These are phyloP conservation scores for Penicillium sp. DNA, from an alignment of 2,329 filamentous ascomycete species.

Conservation along the genomic window DNA sequence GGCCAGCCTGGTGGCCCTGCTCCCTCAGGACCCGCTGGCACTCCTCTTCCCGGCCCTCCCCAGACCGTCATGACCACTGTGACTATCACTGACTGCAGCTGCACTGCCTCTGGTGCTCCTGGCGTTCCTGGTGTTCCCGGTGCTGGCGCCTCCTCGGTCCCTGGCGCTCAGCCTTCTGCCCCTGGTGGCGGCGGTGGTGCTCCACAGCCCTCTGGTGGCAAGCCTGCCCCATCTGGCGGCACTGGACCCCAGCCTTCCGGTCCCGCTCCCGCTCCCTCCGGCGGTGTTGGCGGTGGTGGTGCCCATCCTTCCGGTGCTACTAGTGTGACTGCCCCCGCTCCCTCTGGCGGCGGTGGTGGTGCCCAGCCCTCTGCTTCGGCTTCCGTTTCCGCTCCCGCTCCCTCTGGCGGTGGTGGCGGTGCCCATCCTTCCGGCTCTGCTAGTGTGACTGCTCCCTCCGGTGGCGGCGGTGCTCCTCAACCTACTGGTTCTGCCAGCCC, in stretches of 20 bases:
- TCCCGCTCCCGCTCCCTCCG: not conserved
- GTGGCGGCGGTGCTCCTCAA: slow-evolving; percentile 1
- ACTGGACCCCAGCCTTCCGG: slow-evolving; percentile 8
- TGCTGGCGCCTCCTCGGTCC: not conserved
- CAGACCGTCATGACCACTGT: slow-evolving; percentile 20
- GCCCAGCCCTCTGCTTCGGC: slow-evolving; percentile 1
- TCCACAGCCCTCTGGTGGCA: not conserved
- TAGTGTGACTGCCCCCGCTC: not conserved
- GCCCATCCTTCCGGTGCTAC: not conserved
- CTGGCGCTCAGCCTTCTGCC: slow-evolving; percentile 3
- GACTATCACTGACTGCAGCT: slow-evolving; percentile 23
- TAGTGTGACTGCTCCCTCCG: not conserved
- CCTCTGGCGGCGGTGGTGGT: not conserved
- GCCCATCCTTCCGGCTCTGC: not conserved
- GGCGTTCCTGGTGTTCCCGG: slow-evolving; percentile 4
- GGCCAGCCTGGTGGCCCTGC: not conserved
- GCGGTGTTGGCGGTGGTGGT: not conserved
- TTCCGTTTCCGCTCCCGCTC: not conserved
- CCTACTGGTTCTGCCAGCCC: slow-evolving; percentile 4
- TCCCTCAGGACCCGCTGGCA: slow-evolving; percentile 9
- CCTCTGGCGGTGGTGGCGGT: not conserved
- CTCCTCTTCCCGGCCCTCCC: slow-evolving; percentile 8
- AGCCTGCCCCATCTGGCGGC: slow-evolving; percentile 9
- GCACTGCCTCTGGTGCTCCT: slow-evolving; percentile 12
- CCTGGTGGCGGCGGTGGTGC: not conserved